Base-by-base conservation (phyloP, 805 yeast species). In the Sporopachydermia quercuum region DNA sequence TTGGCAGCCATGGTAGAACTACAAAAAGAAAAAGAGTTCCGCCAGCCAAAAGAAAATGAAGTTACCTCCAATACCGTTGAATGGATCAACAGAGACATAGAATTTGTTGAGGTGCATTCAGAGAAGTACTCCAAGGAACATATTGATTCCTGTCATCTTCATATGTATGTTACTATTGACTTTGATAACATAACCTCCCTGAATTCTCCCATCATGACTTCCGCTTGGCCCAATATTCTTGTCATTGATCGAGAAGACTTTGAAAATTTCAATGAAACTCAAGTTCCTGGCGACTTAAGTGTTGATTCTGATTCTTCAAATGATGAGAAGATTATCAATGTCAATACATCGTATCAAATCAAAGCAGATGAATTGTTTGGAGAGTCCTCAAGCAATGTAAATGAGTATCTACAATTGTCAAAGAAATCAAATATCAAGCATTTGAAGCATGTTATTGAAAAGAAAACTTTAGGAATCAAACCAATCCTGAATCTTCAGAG, bases 91-190 rank as follows among this genome's bases (percentile, higher is more conserved):
- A 11, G 38, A 13, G 40, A 40, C 15, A 46, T 45, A 8, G 58
- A 58, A 41, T 43, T 53, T 23, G 35, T 55, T 11, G 62, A 58
- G 41, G 59, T 46, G 19, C 47, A 48, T 18, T 51, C 57, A 8
- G 38, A 42, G 13, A 27, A 39, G 13, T 56, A 53, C 38, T 53
- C 60, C 3, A 38, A 41, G 15, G 54, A 51, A 18, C 59, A 52
- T 35, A 35, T 56, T 5, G 36, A 43, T n/a, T 40, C 37, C 16
- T 55, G 59, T 44, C 55, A 50, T 23, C 37, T 52, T 37, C 51
- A 47, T 34, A 41, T 55, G 3, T 49, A 44, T 18, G 51, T 49
- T 8, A 35, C 49, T 16, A 39, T 40, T 13, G 43, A 42, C 30
- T 42, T 50, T 6, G 44, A 45, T 11, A 41, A 39, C 3, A 23